Evolutionary conservation across 108 stramenopile genomes (phyloP).

Genomic region (Chaetoceros muelleri): DNA sequence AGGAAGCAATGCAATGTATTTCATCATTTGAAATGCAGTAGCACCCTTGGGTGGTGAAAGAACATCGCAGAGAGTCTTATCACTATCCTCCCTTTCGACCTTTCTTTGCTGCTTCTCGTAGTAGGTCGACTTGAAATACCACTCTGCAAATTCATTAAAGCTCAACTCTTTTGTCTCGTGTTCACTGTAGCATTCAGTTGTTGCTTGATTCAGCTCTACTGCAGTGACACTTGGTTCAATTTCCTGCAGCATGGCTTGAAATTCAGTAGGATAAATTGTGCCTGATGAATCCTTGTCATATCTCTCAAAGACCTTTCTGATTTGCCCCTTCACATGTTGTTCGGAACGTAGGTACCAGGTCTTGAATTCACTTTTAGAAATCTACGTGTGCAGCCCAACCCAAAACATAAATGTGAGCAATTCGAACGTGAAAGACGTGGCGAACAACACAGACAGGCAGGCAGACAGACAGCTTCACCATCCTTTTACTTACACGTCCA

Average conservation of each 20-base stretch:
- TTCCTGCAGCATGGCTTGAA: constrained; percentile 37
- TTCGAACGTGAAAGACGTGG: background rate
- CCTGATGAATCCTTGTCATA: constrained; percentile 57
- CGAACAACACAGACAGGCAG: background rate
- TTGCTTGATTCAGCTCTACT: constrained; percentile 41
- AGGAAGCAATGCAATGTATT: constrained; percentile 55
- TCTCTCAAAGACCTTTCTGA: constrained; percentile 42
- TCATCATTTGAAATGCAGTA: constrained; percentile 15
- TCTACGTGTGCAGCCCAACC: constrained; percentile 14
- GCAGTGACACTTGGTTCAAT: constrained; percentile 46
- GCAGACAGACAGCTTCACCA: no score
- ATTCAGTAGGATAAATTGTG: constrained; percentile 44
- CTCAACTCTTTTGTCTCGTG: constrained; percentile 44
- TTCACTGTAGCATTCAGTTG: constrained; percentile 14
- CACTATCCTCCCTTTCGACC: constrained; percentile 41
- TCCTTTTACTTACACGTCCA: constrained; percentile 34
- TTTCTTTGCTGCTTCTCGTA: constrained; percentile 45
- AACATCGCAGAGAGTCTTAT: constrained; percentile 42
- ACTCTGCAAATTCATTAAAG: constrained; percentile 58
- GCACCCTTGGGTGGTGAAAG: constrained; percentile 38
- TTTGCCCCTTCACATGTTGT: constrained; percentile 36
- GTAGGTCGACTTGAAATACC: constrained; percentile 52
- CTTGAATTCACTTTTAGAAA: constrained; percentile 47
- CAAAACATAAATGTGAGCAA: background rate
- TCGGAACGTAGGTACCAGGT: constrained; percentile 64